These are phyloP conservation scores for Macroventuria anomochaeta DNA, from an alignment of 2,329 filamentous ascomycete genomes.

Conservation along the genomic window DNA sequence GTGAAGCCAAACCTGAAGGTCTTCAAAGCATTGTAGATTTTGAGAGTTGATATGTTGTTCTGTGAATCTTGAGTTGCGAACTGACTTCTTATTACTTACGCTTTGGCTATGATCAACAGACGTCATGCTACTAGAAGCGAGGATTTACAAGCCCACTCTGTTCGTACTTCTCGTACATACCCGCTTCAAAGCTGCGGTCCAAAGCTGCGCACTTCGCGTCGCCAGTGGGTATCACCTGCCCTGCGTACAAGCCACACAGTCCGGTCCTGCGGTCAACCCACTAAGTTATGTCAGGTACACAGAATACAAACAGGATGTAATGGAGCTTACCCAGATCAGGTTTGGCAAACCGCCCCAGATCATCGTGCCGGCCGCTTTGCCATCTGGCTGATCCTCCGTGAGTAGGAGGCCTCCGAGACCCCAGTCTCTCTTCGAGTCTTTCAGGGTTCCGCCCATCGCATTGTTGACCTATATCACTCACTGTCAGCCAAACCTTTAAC, in stretches of 20 bases:
- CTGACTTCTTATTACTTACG: too few species aligned
- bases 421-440: slow-evolving; percentile 32
- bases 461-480: slow-evolving; percentile 22
- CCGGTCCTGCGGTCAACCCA: slow-evolving; percentile 44
- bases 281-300: slow-evolving; percentile 17
- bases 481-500: background rate
- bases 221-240: slow-evolving; percentile 40
- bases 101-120: background rate
- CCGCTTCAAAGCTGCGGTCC: slow-evolving; percentile 29
- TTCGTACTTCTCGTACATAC: slow-evolving; percentile 27
- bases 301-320: background rate
- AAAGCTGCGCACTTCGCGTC: slow-evolving; percentile 29
- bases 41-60: too few species aligned
- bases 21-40: too few species aligned
- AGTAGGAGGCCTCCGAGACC: slow-evolving; percentile 42
- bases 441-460: slow-evolving; percentile 32
- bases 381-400: slow-evolving; percentile 26
- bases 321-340: slow-evolving; percentile 39
- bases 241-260: slow-evolving; percentile 39
- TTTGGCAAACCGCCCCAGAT: slow-evolving; percentile 45
- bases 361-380: slow-evolving; percentile 39
- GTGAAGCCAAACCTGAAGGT: too few species aligned
- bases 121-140: slow-evolving; percentile 3
- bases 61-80: too few species aligned
- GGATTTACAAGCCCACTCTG: slow-evolving; percentile 6